A percentile compares a stretch with the other conserved stretches of the same genome.
phyloP scores from a whole-genome alignment of 2,329 filamentous ascomycete species.

The Claviceps maximensis region DNA sequence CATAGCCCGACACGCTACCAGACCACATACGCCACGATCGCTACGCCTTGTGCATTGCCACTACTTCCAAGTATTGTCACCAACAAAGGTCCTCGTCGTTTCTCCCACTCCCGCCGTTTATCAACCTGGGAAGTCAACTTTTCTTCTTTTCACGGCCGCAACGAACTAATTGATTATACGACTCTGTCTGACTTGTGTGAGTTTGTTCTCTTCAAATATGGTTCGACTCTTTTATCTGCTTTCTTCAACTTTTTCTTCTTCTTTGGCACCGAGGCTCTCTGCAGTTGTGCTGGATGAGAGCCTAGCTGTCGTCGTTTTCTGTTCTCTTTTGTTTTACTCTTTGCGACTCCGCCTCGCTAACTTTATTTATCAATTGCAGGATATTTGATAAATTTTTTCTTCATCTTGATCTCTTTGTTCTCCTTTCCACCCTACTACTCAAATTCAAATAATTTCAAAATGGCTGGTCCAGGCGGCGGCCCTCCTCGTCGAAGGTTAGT shows the following conservation, averaged over 20 bases:
- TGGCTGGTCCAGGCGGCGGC: constrained; percentile 91
- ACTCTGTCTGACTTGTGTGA: constrained; percentile 3
- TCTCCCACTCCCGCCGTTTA: too few relatives aligned
- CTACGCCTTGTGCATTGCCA: constrained; percentile 21
- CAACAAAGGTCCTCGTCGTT: too few relatives aligned
- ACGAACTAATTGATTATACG: constrained; percentile 16
- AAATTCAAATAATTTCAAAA: constrained; percentile 27
- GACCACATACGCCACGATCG: constrained; percentile 19
- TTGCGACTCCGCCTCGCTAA: not conserved
- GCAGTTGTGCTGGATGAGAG: too few relatives aligned
- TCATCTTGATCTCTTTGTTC: too few relatives aligned
- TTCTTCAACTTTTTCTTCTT: too few relatives aligned
- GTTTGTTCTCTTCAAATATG: too few relatives aligned
- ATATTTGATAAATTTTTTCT: not conserved
- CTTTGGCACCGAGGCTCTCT: too few relatives aligned
- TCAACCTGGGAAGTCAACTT: not conserved
- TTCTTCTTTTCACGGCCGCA: constrained; percentile 26
- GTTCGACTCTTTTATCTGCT: too few relatives aligned
- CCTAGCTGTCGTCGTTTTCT: too few relatives aligned
- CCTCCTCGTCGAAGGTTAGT: constrained; percentile 60
- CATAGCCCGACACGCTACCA: too few relatives aligned
- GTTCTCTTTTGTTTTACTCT: too few relatives aligned
- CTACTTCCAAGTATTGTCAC: too few relatives aligned
- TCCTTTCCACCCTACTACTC: not conserved
- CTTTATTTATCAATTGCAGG: not conserved